These are phyloP conservation scores for Omphalea diandra DNA, from an alignment of 441 rosid species.

Conservation along the genomic window DNA sequence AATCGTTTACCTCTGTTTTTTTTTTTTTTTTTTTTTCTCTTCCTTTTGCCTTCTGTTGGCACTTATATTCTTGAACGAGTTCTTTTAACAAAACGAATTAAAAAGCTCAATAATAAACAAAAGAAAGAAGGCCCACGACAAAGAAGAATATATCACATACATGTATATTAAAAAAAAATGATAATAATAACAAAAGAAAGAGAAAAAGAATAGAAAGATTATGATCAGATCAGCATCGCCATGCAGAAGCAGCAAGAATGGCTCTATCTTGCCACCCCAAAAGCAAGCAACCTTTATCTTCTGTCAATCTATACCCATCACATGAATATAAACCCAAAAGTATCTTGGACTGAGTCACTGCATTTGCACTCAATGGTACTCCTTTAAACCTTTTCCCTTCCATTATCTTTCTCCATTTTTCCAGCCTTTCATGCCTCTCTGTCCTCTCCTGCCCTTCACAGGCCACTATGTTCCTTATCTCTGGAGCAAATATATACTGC, in stretches of 20 bases:
- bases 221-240: constrained; percentile 42
- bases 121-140: neutral
- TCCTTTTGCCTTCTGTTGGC: constrained; percentile 12
- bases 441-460: constrained; percentile 58
- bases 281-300: constrained; percentile 63
- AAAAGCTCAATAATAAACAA: neutral
- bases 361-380: constrained; percentile 54
- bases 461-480: constrained; percentile 63
- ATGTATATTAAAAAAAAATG: neutral
- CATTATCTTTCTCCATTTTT: constrained; percentile 66
- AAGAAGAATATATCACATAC: neutral
- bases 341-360: constrained; percentile 61
- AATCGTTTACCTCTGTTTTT: neutral
- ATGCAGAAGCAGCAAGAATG: constrained; percentile 55
- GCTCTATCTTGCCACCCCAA: constrained; percentile 69
- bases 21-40: neutral
- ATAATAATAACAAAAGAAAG: no score
- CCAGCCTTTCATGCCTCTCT: constrained; percentile 62
- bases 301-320: constrained; percentile 53
- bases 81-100: neutral
- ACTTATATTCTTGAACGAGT: neutral
- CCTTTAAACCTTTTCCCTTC: constrained; percentile 60
- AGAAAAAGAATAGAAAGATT: neutral
- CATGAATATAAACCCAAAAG: constrained; percentile 50
- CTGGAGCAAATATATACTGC: constrained; percentile 55